Base-by-base conservation (phyloP, 2,329 filamentous ascomycete genomes). In the Capronia coronata region DNA sequence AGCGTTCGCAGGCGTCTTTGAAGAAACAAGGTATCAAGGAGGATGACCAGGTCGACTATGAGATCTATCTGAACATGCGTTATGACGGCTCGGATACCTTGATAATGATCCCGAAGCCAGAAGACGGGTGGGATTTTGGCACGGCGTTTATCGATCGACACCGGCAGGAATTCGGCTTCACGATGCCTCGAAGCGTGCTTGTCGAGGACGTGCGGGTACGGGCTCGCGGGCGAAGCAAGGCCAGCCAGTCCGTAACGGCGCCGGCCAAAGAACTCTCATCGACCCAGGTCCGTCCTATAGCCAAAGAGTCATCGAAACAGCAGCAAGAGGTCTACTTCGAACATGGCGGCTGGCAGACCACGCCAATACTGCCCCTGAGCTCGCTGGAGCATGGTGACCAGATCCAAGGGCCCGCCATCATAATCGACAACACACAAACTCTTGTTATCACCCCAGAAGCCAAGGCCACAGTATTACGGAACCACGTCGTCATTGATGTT, bases 131-230 rank as follows among this genome's bases (percentile, higher is more conserved):
- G 45, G 84, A 84, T 1, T 96, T 90, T 66, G 83, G 83, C 1
- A 78, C 83, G 55, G 87, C 86, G 0, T 96, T 96, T 63, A 75
- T 93, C 30, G 80, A 82, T 60, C 86, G 93, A 57, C 91, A 96
- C 64, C 82, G 86, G 41, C 86, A 90, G 61, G 90, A 96, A 62
- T 96, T 95, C 63, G 88, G 87, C 0, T 96, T 96, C 64, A 93
- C 86, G 0, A 72, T 93, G 2, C 30, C 30, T 19, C 87, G 94
- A 46, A 76, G 89, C 43, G 84, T 93, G 48, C 85, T 25, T 73
- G 86, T 95, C 29, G 78, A n/a, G n/a, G n/a, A n/a, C n/a, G n/a
- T n/a, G n/a, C n/a, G n/a, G n/a, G n/a, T n/a, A n/a, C n/a, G n/a
- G n/a, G n/a, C n/a, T n/a, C n/a, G n/a, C n/a, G n/a, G n/a, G n/a